Evolutionary conservation across 192 early-diverging fungal species (phyloP), one percentile per base, ranked within the genome.

Genomic region (Diversispora eburnea): DNA sequence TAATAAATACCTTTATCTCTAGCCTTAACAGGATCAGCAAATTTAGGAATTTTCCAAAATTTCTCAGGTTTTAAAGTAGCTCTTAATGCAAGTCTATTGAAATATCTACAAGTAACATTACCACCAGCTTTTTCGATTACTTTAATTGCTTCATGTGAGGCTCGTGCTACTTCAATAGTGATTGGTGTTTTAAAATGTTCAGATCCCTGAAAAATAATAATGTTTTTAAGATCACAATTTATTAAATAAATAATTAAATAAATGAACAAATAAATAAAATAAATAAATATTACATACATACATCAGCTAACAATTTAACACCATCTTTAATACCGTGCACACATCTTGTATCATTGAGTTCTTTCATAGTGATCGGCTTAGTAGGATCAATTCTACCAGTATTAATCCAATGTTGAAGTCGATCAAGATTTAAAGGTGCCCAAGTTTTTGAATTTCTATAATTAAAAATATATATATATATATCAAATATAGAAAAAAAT

Each of bases 341-440:
- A 77, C 87, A 87, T 58, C 90, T 82, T 48, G 88, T 80, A 72
- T 89, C 82, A 43, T 87, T 78, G 33, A 96, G 82, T 19, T 91
- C 82, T 64, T 88, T 88, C 81, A 96, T 89, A 42, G 93, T 95
- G 56, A 99, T 95, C 0, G 86, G 79, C 69, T 93, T 87, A 15
- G 84, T 77, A 3, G 93, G 74, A 76, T 97, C 92, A 57, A 99
- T 78, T 39, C 94, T 84, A 7, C 94, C 93, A 3, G 80, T 86
- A 65, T 93, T 86, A 68, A 99, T 91, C 90, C 93, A 96, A 77
- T 93, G 90, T 81, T 98, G 95, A 75, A 99, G 80, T 46, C 88
- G 83, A 81, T 97, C 96, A 76, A 99, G 81, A 72, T 92, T 91
- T 61, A 94, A 78, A 52, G 88, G 83, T 75, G 90, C 87, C 60